Base-by-base conservation (phyloP, 2,329 filamentous ascomycete genomes). In the Chalaropsis ovoidea region DNA sequence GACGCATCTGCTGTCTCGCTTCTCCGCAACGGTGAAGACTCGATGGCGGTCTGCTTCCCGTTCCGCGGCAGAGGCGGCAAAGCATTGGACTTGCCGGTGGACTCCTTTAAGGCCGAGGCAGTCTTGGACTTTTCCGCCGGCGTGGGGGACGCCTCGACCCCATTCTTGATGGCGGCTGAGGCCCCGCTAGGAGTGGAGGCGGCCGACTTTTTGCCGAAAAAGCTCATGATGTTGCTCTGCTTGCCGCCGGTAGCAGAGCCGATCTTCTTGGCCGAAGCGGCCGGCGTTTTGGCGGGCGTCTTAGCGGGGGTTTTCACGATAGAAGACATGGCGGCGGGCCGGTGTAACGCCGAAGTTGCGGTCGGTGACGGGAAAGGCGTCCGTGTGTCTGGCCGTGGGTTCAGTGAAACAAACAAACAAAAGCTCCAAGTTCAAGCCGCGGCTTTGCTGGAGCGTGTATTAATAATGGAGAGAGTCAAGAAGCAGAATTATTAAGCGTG, bases 1-100 rank as follows among this genome's bases (percentile, higher is more conserved):
- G 54, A 19, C 31, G 31, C n/a, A 1, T n/a, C 24, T 58, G 31
- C 31, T 15, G 27, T 39, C 17, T 58, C 54, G 54, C 1, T 58
- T 19, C 31, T 58, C 24, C 54, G 87, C 5, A 87, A 82, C 3
- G 90, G 90, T 0, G 90, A 65, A 92, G 67, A 86, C 76, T 76
- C 62, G 80, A 80, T n/a, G 75, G 77, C 22, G 77, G 77, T 71
- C 81, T 63, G 66, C 49, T 65, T 67, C n/a, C 62, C 62, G 31
- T 31, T 27, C 45, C 62, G 65, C 72, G 62, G 68, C 63, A 69
- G 70, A 71, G 67, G 10, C n/a, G 75, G 75, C 22, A 75, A 70
- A 69, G 74, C 70, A 72, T 77, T 77, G 71, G 74, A 73, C 67
- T 75, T 76, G 42, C n/a, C 35, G 19, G 74, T 76, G 31, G 76